Percentiles rank a stretch among this genome's conserved stretches.
Evolutionary conservation across 2,329 filamentous ascomycete species (phyloP).

Genomic region (Colletotrichum tamarilloi): DNA sequence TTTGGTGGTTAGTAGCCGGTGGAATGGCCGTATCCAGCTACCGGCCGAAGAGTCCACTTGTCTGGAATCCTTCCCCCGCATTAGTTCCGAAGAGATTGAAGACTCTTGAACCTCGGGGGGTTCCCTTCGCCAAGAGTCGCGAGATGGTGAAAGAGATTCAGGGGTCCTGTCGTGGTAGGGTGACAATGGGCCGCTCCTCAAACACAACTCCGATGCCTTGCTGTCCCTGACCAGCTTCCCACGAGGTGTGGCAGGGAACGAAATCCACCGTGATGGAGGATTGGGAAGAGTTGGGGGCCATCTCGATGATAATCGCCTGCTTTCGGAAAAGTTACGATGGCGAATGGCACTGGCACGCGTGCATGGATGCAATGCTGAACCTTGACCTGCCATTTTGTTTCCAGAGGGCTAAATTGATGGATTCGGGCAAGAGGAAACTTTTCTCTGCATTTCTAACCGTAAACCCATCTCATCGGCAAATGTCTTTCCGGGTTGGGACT

Average conservation of each 20-base stretch:
- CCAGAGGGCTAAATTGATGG: background rate
- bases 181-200: conserved; percentile 15
- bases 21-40: conserved; percentile 5
- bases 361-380: conserved; percentile 8
- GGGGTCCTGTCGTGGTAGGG: conserved; percentile 11
- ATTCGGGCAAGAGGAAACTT: background rate
- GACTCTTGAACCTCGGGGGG: conserved; percentile 11
- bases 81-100: conserved; percentile 10
- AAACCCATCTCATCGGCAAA: background rate
- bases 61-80: conserved; percentile 22
- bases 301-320: background rate
- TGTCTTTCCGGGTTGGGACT: background rate
- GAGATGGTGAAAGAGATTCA: background rate
- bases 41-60: conserved; percentile 7
- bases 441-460: background rate
- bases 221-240: conserved; percentile 22
- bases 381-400: conserved; percentile 6
- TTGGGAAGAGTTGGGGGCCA: conserved; percentile 13
- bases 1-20: conserved; percentile 16
- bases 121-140: background rate
- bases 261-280: background rate
- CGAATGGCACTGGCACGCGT: background rate
- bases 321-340: background rate
- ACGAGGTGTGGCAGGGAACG: conserved; percentile 25
- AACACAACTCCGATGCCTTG: conserved; percentile 8